These are phyloP conservation scores for Russula griseocarnosa DNA, from an alignment of 768 basidiomycete genomes.

Conservation along the genomic window DNA sequence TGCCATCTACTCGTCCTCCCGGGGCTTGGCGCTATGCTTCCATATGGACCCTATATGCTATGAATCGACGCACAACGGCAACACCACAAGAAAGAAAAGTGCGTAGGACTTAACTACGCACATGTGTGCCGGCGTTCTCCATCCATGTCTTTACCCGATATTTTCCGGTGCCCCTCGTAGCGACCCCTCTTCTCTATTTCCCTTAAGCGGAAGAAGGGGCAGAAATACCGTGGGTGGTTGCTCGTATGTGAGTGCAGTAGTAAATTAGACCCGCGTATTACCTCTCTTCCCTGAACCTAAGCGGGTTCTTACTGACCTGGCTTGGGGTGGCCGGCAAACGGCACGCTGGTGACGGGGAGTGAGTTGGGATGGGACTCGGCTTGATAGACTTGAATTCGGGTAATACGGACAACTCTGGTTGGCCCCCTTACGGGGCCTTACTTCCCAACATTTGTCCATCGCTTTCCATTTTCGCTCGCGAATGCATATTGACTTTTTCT, in stretches of 20 bases:
- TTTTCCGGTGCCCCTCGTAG: background rate
- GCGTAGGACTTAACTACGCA: background rate
- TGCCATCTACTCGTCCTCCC: background rate
- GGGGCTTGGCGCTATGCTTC: background rate
- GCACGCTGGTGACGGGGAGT: background rate
- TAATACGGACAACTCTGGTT: background rate
- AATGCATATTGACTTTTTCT: background rate
- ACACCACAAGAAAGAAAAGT: background rate
- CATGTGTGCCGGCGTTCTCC: background rate
- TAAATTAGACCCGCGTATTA: background rate
- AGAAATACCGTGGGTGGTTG: background rate
- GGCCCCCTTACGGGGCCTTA: background rate
- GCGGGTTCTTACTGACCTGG: background rate
- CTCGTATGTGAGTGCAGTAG: background rate
- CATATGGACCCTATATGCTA: background rate
- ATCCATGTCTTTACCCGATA: constrained; percentile 1
- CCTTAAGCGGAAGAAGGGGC: background rate
- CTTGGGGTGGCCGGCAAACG: background rate
- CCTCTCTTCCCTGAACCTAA: background rate
- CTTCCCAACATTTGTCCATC: background rate
- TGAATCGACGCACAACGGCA: constrained; percentile 3
- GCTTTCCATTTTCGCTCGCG: background rate
- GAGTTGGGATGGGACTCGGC: constrained; percentile 7
- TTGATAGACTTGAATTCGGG: background rate
- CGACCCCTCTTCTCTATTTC: background rate